phyloP scores from a whole-genome alignment of 2,329 filamentous ascomycete species.

The Pseudocercospora pini-densiflorae region DNA sequence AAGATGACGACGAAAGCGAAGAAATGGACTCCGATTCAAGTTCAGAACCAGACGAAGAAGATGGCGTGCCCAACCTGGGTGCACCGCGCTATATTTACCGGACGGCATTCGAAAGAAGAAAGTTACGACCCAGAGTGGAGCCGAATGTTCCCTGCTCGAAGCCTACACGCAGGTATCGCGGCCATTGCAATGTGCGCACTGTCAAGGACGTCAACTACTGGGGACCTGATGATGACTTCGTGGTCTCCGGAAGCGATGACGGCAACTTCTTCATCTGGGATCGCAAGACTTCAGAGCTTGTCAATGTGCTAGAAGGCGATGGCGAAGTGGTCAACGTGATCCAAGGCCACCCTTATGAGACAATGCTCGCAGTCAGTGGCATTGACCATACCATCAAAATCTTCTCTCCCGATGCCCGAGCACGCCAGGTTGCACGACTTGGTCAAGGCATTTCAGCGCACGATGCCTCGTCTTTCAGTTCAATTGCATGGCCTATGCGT shows the following conservation, averaged over 20 bases:
- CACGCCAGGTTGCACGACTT: slow-evolving; percentile 60
- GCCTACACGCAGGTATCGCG: slow-evolving; percentile 62
- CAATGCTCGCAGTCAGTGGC: slow-evolving; percentile 67
- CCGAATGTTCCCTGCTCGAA: slow-evolving; percentile 58
- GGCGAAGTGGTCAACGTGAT: slow-evolving; percentile 73
- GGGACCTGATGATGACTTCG: slow-evolving; percentile 69
- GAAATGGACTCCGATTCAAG: slow-evolving; percentile 32
- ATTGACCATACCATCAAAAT: slow-evolving; percentile 69
- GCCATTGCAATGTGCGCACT: slow-evolving; percentile 69
- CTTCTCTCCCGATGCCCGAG: slow-evolving; percentile 64
- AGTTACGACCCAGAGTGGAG: slow-evolving; percentile 57
- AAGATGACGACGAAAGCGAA: slow-evolving; percentile 31
- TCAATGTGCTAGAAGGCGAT: slow-evolving; percentile 70
- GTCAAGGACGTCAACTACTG: slow-evolving; percentile 74
- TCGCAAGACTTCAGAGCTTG: slow-evolving; percentile 61
- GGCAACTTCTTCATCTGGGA: slow-evolving; percentile 74
- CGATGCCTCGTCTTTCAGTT: slow-evolving; percentile 50
- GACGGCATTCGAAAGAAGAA: slow-evolving; percentile 54
- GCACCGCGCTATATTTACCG: slow-evolving; percentile 48
- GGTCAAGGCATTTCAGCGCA: slow-evolving; percentile 62
- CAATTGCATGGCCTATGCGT: slow-evolving; percentile 38
- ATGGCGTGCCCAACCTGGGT: slow-evolving; percentile 40
- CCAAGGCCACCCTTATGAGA: slow-evolving; percentile 70
- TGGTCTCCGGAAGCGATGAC: slow-evolving; percentile 69
- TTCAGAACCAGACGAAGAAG: slow-evolving; percentile 44